Evolutionary conservation across 805 yeast genomes (phyloP), one percentile per base, ranked within the genome.

Genomic region (Wickerhamiella shivajii): DNA sequence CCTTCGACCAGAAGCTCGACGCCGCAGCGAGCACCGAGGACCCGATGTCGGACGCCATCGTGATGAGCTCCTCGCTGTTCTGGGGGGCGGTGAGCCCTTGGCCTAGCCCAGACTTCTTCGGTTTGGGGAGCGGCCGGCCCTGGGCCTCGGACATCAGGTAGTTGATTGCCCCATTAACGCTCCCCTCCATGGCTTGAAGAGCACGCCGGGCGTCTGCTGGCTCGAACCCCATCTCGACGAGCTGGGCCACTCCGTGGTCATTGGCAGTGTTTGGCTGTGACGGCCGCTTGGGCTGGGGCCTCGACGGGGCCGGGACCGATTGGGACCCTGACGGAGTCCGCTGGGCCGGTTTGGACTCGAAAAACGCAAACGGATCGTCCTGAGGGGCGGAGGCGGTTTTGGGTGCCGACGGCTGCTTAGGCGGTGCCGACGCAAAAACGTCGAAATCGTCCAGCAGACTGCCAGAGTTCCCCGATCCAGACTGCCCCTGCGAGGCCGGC

Each of bases 171-270:
- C 59, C 64, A 37, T 74, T 69, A 6, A 79, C 59, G 43, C 77
- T 69, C 5, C 63, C 49, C 0, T 84, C 80, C 21, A 56, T 46
- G 1, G 60, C 55, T 6, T 55, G 63, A 23, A 81, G 59, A 0
- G 92, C 92, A 2, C 56, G 54, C 17, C 61, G 64, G 4, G 90
- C 72, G 33, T 63, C 67, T 2, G 69, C 73, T 1, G 67, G 57
- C 1, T 75, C 53, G 46, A 81, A 81, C 2, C 93, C 93, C 71
- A 81, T 81, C 39, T 80, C 90, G 2, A 78, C 54, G 27, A 80
- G 59, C 43, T 72, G 78, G 0, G 87, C 87, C 12, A 79, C 49
- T 1, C 71, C 61, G 18, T 41, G 39, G 34, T 43, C 49, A 11
- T 24, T 21, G 25, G 21, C 22, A 20, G 36, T 26, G 29, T 25